Evolutionary conservation across 805 yeast species (phyloP), one percentile per base, ranked within the genome.

Genomic region (Scheffersomyces lignosus): DNA sequence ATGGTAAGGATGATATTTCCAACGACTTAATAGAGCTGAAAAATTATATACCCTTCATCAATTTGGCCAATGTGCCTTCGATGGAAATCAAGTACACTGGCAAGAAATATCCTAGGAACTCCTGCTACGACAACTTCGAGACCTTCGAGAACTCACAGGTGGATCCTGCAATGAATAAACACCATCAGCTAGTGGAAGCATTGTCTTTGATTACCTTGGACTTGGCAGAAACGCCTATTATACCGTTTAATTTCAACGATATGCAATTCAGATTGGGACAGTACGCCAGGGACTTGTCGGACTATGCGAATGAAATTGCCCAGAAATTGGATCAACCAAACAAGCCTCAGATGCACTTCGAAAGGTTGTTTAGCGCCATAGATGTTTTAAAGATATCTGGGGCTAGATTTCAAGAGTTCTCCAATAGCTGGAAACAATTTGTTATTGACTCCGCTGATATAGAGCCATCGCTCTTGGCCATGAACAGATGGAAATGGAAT

Each of bases 401-500:
- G 54, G 62, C 34, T 48, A 60, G 27, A 55, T 76, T 79, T 52
- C 71, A 68, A 10, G 64, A 70, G 2, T 84, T 89, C 81, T 55
- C 60, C 3, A 60, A 62, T 15, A 77, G 81, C 5, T 90, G 96
- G 96, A 56, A 60, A 15, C 74, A 75, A 13, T 67, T 48, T 35
- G 46, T 70, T 5, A 29, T 35, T 13, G 53, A 55, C 5, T 44
- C 64, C 1, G 54, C 73, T 4, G 90, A 84, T 2, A 51, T 79
- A 3, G 95, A 90, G 54, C 89, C 95, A 1, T 77, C 88, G 1
- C 55, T 83, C 38, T 63, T 87, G 27, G 74, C 90, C 0, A 79
- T 81, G 31, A 80, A 77, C 44, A 70, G 98, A 50, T 78, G 87
- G 83, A 78, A 78, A 38, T 85, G 93, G 87, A 90, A 90, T 58